Evolutionary conservation across 345 rosid genomes (phyloP).

Genomic region (Garcia nutans): DNA sequence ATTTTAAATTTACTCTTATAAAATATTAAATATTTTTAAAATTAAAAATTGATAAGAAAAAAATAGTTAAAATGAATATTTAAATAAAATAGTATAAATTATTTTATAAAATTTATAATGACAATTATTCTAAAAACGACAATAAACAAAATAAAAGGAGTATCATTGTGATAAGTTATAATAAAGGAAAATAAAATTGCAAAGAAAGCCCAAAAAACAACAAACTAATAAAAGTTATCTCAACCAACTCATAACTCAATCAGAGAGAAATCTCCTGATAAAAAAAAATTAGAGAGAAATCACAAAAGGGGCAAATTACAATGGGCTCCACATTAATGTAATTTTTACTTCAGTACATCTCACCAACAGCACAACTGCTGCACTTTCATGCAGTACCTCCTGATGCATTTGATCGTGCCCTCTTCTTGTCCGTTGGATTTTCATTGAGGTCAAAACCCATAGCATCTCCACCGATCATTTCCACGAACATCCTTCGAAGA

Average conservation of each 20-base stretch:
- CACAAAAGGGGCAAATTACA: background rate
- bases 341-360: background rate
- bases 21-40: no score
- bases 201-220: no score
- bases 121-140: no score
- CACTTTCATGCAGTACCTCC: constrained; percentile 45
- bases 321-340: background rate
- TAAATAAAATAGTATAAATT: no score
- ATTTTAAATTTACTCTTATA: no score
- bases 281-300: no score
- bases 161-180: no score
- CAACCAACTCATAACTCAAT: background rate
- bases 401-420: constrained; percentile 41
- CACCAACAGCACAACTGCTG: constrained; percentile 31
- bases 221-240: background rate
- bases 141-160: no score
- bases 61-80: no score
- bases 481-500: constrained; percentile 81
- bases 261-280: background rate
- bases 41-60: no score
- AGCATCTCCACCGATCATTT: constrained; percentile 65
- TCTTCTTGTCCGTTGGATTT: constrained; percentile 38
- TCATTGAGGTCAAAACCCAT: constrained; percentile 26
- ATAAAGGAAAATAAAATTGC: no score
- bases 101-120: no score